Percentiles rank a stretch among this genome's conserved stretches.
Conservation (phyloP, 148 eudicot genomes). For the Chenopodium quinoa region DNA sequence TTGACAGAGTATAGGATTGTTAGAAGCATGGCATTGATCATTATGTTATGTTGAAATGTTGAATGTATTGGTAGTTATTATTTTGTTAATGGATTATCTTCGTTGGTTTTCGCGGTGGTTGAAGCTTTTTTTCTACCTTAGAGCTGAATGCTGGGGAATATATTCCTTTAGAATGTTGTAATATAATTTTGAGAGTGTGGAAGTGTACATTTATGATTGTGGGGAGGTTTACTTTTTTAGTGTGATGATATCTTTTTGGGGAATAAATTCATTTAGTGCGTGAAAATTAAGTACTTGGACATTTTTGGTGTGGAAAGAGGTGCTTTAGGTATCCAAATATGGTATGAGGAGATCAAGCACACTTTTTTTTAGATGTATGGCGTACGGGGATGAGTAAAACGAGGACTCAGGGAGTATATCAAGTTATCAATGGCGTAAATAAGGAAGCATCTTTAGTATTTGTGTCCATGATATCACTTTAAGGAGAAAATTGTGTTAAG, state of each 20-base stretch:
- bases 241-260: not conserved
- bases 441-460: not conserved
- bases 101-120: not conserved
- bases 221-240: not conserved
- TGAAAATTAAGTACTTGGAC: not conserved
- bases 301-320: not conserved
- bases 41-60: not conserved
- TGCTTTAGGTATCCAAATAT: not conserved
- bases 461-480: not conserved
- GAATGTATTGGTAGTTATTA: not conserved
- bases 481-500: not conserved
- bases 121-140: not conserved
- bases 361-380: not conserved
- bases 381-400: too few species aligned
- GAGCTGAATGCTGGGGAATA: not conserved
- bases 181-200: conserved; percentile 1
- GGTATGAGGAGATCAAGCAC: not conserved
- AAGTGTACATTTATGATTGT: not conserved
- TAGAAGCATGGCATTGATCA: not conserved
- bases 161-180: not conserved
- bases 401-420: too few species aligned
- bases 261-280: not conserved
- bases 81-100: not conserved
- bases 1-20: too few species aligned
- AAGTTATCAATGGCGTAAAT: too few species aligned